A percentile compares a stretch with the other conserved stretches of the same genome.
Evolutionary conservation across 257 asterid genomes (phyloP).

Genomic region (Solanum dulcamara): DNA sequence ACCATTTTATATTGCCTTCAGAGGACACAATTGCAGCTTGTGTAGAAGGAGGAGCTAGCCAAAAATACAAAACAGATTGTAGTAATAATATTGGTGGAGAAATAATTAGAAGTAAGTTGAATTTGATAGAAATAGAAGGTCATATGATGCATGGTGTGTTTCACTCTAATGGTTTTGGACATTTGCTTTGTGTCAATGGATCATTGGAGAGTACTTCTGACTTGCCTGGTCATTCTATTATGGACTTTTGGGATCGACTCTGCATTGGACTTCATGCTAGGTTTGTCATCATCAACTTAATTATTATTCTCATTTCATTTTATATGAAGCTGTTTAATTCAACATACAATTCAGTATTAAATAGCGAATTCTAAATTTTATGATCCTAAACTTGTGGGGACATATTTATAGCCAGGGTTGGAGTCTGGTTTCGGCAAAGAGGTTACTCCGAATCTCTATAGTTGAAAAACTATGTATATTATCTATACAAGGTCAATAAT

Average conservation of each 20-base stretch:
- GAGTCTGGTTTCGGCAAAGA: background rate
- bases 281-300: constrained; percentile 22
- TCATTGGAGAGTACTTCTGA: constrained; percentile 42
- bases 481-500: background rate
- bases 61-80: background rate
- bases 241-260: constrained; percentile 94
- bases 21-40: constrained; percentile 28
- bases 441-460: background rate
- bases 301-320: too few relatives aligned
- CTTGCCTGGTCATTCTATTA: constrained; percentile 64
- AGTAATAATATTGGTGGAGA: background rate
- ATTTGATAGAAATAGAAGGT: constrained; percentile 50
- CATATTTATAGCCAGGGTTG: background rate
- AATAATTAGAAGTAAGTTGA: constrained; percentile 15
- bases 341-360: background rate
- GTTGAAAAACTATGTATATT: background rate
- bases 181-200: constrained; percentile 77
- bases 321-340: accelerated
- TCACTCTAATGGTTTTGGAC: constrained; percentile 93
- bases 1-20: constrained; percentile 79
- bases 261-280: constrained; percentile 80
- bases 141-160: constrained; percentile 84
- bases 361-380: background rate
- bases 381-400: background rate
- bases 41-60: constrained; percentile 1